Evolutionary conservation across 2,329 filamentous ascomycete genomes (phyloP).

Genomic region (Colletotrichum cereale): DNA sequence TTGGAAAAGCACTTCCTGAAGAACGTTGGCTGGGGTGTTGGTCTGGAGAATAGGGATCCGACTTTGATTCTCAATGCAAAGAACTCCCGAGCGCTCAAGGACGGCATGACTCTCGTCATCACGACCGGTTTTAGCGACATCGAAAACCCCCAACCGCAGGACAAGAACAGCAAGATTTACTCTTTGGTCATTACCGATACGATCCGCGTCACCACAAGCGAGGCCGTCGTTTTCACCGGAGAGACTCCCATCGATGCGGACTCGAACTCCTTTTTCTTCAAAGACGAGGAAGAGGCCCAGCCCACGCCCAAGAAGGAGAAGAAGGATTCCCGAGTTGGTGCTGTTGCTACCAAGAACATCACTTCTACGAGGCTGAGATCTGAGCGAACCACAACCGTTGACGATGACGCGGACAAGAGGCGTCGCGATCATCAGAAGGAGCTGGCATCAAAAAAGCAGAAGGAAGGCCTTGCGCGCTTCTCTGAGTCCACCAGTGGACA

Average conservation of each 20-base stretch:
- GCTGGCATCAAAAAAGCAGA: slow-evolving; percentile 86
- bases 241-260: slow-evolving; percentile 93
- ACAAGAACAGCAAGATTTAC: slow-evolving; percentile 90
- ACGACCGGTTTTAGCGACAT: slow-evolving; percentile 92
- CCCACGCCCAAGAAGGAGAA: slow-evolving; percentile 92
- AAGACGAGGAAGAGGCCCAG: slow-evolving; percentile 91
- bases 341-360: slow-evolving; percentile 94
- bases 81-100: slow-evolving; percentile 84
- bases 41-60: slow-evolving; percentile 88
- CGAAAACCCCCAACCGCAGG: slow-evolving; percentile 86
- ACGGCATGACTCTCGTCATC: slow-evolving; percentile 96
- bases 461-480: slow-evolving; percentile 87
- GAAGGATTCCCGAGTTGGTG: slow-evolving; percentile 84
- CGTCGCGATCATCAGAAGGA: slow-evolving; percentile 95
- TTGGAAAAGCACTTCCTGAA: slow-evolving; percentile 95
- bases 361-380: slow-evolving; percentile 93
- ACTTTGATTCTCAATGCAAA: slow-evolving; percentile 90
- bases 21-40: slow-evolving; percentile 91
- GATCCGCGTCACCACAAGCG: slow-evolving; percentile 83
- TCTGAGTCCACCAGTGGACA: slow-evolving; percentile 86
- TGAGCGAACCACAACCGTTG: slow-evolving; percentile 87
- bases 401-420: slow-evolving; percentile 89
- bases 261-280: slow-evolving; percentile 98
- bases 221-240: slow-evolving; percentile 90
- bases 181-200: slow-evolving; percentile 94